A percentile compares a stretch with the other conserved stretches of the same genome.
phyloP scores from a whole-genome alignment of 345 rosid species.

The Populus alba region DNA sequence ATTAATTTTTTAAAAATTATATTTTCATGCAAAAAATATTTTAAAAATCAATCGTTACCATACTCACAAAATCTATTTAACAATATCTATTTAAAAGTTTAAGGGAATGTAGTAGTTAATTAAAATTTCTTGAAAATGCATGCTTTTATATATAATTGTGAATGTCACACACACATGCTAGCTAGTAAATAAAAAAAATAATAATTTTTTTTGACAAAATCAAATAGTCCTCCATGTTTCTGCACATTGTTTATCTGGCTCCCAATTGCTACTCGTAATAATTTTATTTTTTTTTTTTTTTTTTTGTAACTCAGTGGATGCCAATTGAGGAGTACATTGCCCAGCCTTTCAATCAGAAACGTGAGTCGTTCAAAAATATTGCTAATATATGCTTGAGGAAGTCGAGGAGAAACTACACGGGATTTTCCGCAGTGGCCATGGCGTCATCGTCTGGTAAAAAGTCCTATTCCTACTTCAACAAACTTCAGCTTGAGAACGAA shows the following conservation, averaged over 20 bases:
- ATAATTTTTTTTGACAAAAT: no score
- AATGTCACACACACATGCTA: no score
- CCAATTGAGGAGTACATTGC: slow-evolving; percentile 54
- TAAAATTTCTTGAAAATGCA: no score
- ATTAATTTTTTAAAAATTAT: no score
- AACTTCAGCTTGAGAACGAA: slow-evolving; percentile 1
- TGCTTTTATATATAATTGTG: no score
- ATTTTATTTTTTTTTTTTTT: background rate
- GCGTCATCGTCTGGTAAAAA: slow-evolving; percentile 48
- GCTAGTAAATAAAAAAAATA: no score
- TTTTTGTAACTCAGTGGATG: slow-evolving; percentile 58
- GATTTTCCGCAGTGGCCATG: slow-evolving; percentile 44
- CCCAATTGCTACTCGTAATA: background rate
- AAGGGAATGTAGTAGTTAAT: no score
- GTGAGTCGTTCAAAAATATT: slow-evolving; percentile 44
- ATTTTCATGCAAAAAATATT: fast-evolving
- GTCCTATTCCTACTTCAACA: slow-evolving; percentile 51
- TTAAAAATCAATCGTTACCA: no score
- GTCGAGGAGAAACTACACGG: slow-evolving; percentile 38
- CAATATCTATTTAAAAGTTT: no score
- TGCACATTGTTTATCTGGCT: no score
- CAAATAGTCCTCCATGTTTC: no score
- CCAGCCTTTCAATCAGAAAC: slow-evolving; percentile 45
- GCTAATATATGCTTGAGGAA: slow-evolving; percentile 59
- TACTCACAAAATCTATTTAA: no score